Evolutionary conservation across 2,329 filamentous ascomycete species (phyloP), one percentile per base, ranked within the genome.

Genomic region (Fusarium globosum): DNA sequence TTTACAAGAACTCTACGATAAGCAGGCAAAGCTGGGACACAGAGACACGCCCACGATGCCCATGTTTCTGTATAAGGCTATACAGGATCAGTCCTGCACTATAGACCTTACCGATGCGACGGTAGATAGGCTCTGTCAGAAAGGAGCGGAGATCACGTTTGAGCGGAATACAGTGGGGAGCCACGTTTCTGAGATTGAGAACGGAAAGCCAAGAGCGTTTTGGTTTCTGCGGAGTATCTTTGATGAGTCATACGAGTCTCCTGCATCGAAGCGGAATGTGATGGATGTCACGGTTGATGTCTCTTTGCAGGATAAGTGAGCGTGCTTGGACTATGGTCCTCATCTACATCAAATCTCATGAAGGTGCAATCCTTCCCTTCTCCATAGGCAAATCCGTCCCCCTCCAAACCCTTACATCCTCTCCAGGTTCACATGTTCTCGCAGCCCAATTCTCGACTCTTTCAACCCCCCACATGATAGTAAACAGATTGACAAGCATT

Each of bases 21-120:
- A 72, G 10, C 77, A 82, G 41, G 79, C 77, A 53, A 71, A 78
- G 18, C 70, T 79, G 35, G 81, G 82, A 3, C 65, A 77, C 35
- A 81, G 85, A 56, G 83, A 83, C 2, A 76, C 82, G 0, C 87
- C 86, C 0, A 68, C 79, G 16, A 85, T 87, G 75, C 87, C 87
- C 0, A 59, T 88, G 12, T 86, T 86, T 67, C 75, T 86, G 7
- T 88, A 88, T 77, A 88, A 88, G 68, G 84, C 86, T 1, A 81
- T 85, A 23, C 66, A 75, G 6, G 87, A 89, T 42, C 83, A 88
- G 60, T 78, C 86, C 56, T 84, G 82, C 13, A 75, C 80, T 2
- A 78, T 86, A 2, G 77, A 73, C 4, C 82, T 84, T 26, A 88
- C 84, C 0, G 86, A 88, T 62, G 77, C 61, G 0, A 76, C 87